These are phyloP conservation scores for Bryopsis sp. DNA, from an alignment of 139 green algal genomes.

Conservation along the genomic window DNA sequence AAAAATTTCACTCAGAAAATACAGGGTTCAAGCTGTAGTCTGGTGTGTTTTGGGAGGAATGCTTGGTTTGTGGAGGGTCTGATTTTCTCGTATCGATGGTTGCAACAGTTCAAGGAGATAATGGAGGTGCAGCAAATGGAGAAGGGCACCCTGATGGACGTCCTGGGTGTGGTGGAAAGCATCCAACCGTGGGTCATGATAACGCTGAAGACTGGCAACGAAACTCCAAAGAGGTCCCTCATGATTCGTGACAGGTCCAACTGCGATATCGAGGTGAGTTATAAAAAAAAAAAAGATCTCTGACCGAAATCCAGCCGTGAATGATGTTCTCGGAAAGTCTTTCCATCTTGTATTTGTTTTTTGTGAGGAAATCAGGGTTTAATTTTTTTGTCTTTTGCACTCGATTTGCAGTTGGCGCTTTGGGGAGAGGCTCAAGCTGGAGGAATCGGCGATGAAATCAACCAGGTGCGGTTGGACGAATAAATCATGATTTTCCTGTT, in stretches of 20 bases:
- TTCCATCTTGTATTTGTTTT: no score
- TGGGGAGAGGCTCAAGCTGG: background rate
- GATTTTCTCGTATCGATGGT: background rate
- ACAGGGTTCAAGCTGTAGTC: background rate
- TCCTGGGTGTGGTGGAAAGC: conserved; percentile 79
- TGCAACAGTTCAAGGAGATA: conserved; percentile 69
- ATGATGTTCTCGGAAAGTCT: no score
- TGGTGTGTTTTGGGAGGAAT: background rate
- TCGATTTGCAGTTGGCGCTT: no score
- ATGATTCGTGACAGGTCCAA: conserved; percentile 64
- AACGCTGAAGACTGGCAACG: conserved; percentile 64
- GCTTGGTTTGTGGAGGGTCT: background rate
- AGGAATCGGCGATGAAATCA: background rate
- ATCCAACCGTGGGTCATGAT: conserved; percentile 48
- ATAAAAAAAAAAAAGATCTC: no score
- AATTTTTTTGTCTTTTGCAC: no score
- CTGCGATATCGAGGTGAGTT: conserved; percentile 62
- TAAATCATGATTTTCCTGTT: background rate
- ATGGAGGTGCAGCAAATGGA: conserved; percentile 56
- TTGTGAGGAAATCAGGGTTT: no score
- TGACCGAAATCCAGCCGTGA: no score
- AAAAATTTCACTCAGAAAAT: background rate
- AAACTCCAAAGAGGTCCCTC: conserved; percentile 74
- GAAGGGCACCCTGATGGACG: conserved; percentile 61
- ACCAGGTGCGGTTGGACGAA: background rate